Evolutionary conservation across 2,329 filamentous ascomycete species (phyloP).

Genomic region (Cucurbitaria berberidis): DNA sequence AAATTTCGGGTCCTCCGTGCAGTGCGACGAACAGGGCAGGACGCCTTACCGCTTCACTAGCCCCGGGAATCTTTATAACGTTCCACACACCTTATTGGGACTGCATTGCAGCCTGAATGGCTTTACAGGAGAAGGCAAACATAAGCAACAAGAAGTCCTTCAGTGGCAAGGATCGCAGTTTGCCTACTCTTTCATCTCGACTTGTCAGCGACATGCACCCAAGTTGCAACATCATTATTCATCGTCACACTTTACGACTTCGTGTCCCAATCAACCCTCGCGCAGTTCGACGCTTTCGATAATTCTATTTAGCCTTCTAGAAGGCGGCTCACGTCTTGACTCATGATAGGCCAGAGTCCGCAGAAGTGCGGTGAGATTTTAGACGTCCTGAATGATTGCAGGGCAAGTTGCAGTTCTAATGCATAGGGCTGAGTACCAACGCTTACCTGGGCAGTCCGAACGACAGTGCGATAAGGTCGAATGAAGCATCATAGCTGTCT

Average conservation of each 20-base stretch:
- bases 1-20: too few relatives aligned
- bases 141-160: background rate
- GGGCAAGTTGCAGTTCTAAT: slow-evolving; percentile 12
- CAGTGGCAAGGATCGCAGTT: background rate
- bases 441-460: slow-evolving; percentile 16
- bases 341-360: slow-evolving; percentile 16
- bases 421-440: slow-evolving; percentile 34
- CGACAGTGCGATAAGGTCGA: background rate
- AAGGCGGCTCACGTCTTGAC: background rate
- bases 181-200: background rate
- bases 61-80: background rate
- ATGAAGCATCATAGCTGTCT: background rate
- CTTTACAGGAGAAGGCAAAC: background rate
- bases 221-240: background rate
- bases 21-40: too few relatives aligned
- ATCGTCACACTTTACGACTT: background rate
- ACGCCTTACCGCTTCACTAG: background rate
- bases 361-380: slow-evolving; percentile 36
- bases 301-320: background rate
- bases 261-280: background rate
- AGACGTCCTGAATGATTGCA: slow-evolving; percentile 18
- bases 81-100: background rate
- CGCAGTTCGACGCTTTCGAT: background rate
- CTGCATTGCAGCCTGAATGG: background rate
- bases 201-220: background rate